A percentile compares a stretch with the other conserved stretches of the same genome.
These are phyloP conservation scores for Xerophyta viscosa DNA, from an alignment of 106 monocot genomes.

Conservation along the genomic window DNA sequence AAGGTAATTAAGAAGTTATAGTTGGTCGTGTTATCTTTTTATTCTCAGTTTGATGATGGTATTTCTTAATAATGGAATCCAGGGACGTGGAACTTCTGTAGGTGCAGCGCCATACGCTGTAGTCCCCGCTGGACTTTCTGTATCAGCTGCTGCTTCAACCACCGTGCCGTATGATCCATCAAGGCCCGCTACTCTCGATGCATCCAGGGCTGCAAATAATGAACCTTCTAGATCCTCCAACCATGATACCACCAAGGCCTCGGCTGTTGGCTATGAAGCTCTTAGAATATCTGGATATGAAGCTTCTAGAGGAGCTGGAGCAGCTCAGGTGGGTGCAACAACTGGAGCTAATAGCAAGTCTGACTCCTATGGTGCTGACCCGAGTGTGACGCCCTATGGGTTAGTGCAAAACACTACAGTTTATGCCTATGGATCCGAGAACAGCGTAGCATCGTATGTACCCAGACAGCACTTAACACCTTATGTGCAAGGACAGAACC, in stretches of 20 bases:
- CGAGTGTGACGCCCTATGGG: constrained; percentile 12
- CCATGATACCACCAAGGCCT: background rate
- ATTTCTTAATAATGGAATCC: constrained; percentile 1
- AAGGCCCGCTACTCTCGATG: constrained; percentile 10
- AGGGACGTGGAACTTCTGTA: constrained; percentile 23
- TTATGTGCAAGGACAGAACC: constrained; percentile 3
- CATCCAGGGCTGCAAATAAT: constrained; percentile 21
- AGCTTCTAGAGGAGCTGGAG: constrained; percentile 15
- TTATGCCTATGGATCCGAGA: too few relatives aligned
- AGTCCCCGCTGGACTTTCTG: constrained; percentile 14
- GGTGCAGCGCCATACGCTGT: constrained; percentile 24
- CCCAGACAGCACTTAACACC: background rate
- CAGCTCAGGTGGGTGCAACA: constrained; percentile 4
- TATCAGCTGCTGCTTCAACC: constrained; percentile 21
- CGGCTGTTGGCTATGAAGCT: constrained; percentile 19
- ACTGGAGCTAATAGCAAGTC: constrained; percentile 11
- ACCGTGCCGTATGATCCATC: constrained; percentile 3
- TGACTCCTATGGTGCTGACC: constrained; percentile 12
- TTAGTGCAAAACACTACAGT: constrained; percentile 4
- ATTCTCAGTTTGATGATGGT: too few relatives aligned
- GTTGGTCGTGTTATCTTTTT: background rate
- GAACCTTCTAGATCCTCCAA: constrained; percentile 29
- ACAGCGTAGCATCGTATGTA: too few relatives aligned
- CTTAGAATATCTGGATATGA: constrained; percentile 21
- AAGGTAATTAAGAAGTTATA: background rate